Evolutionary conservation across 768 basidiomycete genomes (phyloP), one percentile per base, ranked within the genome.

Genomic region (Pisolithus sp.): DNA sequence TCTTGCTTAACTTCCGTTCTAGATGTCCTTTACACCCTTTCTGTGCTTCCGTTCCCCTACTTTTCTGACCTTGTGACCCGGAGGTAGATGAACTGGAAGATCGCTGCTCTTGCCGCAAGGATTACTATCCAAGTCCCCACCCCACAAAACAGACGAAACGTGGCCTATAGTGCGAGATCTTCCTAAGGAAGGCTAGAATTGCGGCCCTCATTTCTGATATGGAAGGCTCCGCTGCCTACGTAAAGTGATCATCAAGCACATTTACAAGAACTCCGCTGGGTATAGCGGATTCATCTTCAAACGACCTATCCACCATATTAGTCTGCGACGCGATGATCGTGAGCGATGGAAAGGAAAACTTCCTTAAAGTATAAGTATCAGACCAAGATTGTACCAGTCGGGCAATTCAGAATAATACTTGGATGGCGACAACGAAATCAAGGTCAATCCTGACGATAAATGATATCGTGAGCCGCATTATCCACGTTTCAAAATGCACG

Each of bases 91-190:
- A 41, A 38, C 39, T 18, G 23, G 31, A n/a, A 31, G 41, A 53
- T 67, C 57, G 30, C 52, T 48, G 63, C 48, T 38, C 64, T 55
- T 58, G 76, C 56, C 39, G 73, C 64, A 57, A 59, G 53, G 48
- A 70, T 57, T 18, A 61, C 54, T 5, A 66, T 59, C 78, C 80
- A 82, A 30, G 92, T 90, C 8, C 76, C 74, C 53, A 88, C 72
- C 2, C 91, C 2, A 92, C 83, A 59, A 93, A 87, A 60, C 88
- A 90, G 0, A 90, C 75, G 5, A 93, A 70, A 4, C 73, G 72
- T 0, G 91, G 91, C 10, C 76, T 75, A 56, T 75, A 75, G 8
- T 62, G 67, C 0, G 68, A 60, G 18, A 93, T 68, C 62, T 91
- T 93, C 18, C 58, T 57, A 0, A 92, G 71, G 7, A 93, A 70